A percentile compares a stretch with the other conserved stretches of the same genome.
Evolutionary conservation across 1,139 yeast genomes (phyloP).

Genomic region (Magnusiomyces tetraspermus): DNA sequence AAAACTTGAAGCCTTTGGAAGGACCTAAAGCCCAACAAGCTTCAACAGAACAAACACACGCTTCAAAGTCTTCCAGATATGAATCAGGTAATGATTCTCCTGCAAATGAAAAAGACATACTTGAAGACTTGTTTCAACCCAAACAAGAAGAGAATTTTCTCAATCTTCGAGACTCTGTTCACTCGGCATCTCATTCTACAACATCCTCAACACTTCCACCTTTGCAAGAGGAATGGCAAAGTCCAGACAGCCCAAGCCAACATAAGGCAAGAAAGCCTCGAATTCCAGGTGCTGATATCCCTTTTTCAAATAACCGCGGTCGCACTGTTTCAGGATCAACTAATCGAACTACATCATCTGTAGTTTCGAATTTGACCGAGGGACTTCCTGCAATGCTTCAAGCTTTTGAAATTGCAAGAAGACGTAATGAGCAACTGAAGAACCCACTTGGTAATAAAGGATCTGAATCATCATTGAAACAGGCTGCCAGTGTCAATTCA

Average conservation of each 20-base stretch:
- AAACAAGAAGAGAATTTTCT: not conserved
- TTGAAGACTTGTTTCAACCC: not conserved
- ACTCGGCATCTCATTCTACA: not conserved
- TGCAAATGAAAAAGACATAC: not conserved
- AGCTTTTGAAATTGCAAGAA: constrained; percentile 24
- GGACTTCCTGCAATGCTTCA: constrained; percentile 25
- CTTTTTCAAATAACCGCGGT: not conserved
- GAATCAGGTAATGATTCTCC: not conserved
- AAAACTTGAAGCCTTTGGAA: constrained; percentile 12
- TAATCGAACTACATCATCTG: constrained; percentile 7
- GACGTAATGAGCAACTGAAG: constrained; percentile 16
- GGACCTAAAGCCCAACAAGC: constrained; percentile 1
- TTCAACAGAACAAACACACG: not conserved
- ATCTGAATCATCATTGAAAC: not conserved
- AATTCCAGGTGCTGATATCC: not conserved
- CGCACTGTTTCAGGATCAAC: constrained; percentile 14
- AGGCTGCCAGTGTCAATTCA: not conserved
- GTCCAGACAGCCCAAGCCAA: not conserved
- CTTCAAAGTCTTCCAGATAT: not conserved
- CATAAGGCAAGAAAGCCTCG: not conserved
- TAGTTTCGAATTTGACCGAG: constrained; percentile 22
- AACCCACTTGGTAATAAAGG: constrained; percentile 2
- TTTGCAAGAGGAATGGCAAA: constrained; percentile 11
- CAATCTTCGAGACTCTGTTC: constrained; percentile 1
- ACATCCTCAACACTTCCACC: constrained; percentile 5